These are phyloP conservation scores for Babesia ovis DNA, from an alignment of 169 alveolate genomes.

Conservation along the genomic window DNA sequence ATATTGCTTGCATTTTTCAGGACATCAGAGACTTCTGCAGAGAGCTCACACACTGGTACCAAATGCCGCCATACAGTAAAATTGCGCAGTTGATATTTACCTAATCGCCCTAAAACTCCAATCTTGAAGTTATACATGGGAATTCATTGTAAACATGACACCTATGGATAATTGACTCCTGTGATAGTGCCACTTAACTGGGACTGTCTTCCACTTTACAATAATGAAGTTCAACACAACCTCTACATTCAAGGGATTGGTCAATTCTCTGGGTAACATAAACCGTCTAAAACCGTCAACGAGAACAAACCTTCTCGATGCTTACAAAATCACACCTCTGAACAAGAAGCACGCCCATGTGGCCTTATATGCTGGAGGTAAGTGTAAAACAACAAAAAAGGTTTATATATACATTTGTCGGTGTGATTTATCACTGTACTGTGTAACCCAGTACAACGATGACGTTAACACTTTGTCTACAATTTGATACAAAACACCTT, in stretches of 20 bases:
- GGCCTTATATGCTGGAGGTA: conserved; percentile 18
- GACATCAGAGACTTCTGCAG: conserved; percentile 21
- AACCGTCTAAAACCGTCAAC: conserved; percentile 2
- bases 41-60: conserved; percentile 22
- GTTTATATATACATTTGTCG: background rate
- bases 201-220: background rate
- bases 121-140: conserved; percentile 6
- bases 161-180: background rate
- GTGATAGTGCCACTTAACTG: background rate
- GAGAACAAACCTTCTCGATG: background rate
- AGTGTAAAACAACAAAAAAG: background rate
- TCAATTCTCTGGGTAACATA: conserved; percentile 2
- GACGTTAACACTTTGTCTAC: background rate
- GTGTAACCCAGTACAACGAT: background rate
- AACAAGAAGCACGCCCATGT: conserved; percentile 2
- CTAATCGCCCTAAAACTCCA: background rate
- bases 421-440: background rate
- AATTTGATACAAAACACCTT: too few relatives aligned
- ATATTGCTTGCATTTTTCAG: conserved; percentile 5
- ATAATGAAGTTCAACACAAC: conserved; percentile 6
- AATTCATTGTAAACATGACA: background rate
- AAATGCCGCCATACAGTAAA: conserved; percentile 2
- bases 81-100: background rate
- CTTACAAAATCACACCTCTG: background rate
- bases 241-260: conserved; percentile 15